These are phyloP conservation scores for Aspergillus versicolor DNA, from an alignment of 2,329 filamentous ascomycete genomes.

Conservation along the genomic window DNA sequence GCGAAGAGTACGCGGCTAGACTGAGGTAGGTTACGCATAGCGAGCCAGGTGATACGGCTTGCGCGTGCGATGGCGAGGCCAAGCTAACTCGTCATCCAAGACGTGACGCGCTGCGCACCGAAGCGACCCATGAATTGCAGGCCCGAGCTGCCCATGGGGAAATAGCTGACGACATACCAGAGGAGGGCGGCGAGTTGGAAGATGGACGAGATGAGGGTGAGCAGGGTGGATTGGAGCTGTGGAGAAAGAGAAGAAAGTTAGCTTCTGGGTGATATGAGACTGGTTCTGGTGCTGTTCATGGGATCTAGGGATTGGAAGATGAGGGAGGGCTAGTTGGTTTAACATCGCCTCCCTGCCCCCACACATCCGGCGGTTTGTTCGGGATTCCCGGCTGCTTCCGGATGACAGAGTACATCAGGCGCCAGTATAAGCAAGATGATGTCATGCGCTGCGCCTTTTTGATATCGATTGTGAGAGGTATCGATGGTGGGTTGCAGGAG, in stretches of 20 bases:
- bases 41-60: neutral
- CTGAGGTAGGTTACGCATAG: neutral
- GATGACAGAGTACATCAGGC: conserved; percentile 7
- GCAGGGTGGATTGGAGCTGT: conserved; percentile 77
- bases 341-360: neutral
- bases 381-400: conserved; percentile 8
- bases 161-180: conserved; percentile 97
- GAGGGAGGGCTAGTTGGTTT: neutral
- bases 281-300: neutral
- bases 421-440: conserved; percentile 3
- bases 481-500: neutral
- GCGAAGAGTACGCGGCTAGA: neutral
- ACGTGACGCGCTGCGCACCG: conserved; percentile 76
- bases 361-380: neutral
- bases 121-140: conserved; percentile 83
- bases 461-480: neutral
- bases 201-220: conserved; percentile 81
- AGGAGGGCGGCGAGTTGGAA: conserved; percentile 78
- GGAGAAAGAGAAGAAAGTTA: conserved; percentile 23
- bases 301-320: neutral
- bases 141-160: conserved; percentile 91
- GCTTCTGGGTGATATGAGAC: conserved; percentile 1
- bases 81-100: conserved; percentile 77
- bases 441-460: conserved; percentile 11
- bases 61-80: neutral